Percentiles rank a stretch among this genome's conserved stretches.
Conservation (phyloP, 805 yeast species). For the Saturnispora quitensis region DNA sequence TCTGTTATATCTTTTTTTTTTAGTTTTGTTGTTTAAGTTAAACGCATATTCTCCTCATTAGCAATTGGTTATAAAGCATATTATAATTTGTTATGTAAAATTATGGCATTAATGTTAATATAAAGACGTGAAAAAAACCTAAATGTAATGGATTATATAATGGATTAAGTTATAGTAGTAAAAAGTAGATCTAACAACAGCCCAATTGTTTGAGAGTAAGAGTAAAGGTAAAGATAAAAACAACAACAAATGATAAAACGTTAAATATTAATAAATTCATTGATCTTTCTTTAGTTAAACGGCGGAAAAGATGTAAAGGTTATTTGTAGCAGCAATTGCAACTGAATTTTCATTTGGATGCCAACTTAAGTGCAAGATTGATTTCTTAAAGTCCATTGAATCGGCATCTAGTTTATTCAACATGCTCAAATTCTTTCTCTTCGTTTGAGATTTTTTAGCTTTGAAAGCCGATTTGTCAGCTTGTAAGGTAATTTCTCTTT, state of each 20-base stretch:
- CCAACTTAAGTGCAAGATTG: slow-evolving; percentile 94
- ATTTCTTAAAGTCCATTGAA: slow-evolving; percentile 86
- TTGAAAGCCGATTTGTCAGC: slow-evolving; percentile 98
- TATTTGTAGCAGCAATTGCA: slow-evolving; percentile 97
- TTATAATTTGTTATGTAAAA: neutral
- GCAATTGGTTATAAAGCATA: neutral
- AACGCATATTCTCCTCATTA: slow-evolving; percentile 2
- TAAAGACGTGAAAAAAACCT: neutral
- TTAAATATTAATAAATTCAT: neutral
- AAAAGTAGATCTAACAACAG: neutral
- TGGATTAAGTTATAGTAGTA: neutral
- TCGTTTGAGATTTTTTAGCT: slow-evolving; percentile 53
- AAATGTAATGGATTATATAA: neutral
- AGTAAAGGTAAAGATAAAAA: neutral
- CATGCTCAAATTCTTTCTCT: slow-evolving; percentile 31
- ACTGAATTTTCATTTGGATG: slow-evolving; percentile 95
- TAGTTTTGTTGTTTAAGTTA: neutral
- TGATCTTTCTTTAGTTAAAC: slow-evolving; percentile 28
- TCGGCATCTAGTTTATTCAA: slow-evolving; percentile 61
- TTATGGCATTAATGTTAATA: neutral
- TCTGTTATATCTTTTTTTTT: neutral
- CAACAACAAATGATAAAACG: neutral
- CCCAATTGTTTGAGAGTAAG: neutral
- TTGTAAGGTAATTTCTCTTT: slow-evolving; percentile 72
- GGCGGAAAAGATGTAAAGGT: slow-evolving; percentile 76